A percentile compares a stretch with the other conserved stretches of the same genome.
These are phyloP conservation scores for Jackrogersella minutella DNA, from an alignment of 495 filamentous ascomycete species.

Conservation along the genomic window DNA sequence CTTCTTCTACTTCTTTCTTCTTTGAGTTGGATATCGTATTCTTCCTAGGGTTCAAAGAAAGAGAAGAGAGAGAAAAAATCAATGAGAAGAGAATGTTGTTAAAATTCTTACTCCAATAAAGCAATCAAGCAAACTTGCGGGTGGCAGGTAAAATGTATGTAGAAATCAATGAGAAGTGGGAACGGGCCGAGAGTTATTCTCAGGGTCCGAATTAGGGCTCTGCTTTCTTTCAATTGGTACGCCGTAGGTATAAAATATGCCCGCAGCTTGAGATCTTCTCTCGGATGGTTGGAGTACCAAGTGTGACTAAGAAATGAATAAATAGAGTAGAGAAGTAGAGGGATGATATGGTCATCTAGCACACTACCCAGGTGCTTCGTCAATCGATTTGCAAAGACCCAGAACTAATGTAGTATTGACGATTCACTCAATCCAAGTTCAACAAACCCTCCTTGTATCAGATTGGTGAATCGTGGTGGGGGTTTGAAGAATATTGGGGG, in stretches of 20 bases:
- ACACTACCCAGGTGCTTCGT: not conserved
- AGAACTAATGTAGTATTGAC: no score
- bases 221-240: constrained; percentile 15
- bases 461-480: constrained; percentile 26
- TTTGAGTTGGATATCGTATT: not conserved
- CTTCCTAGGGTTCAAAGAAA: constrained; percentile 5
- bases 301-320: constrained; percentile 31
- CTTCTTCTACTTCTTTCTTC: no score
- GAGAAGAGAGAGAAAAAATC: constrained; percentile 13
- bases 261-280: constrained; percentile 6
- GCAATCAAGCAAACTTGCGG: constrained; percentile 38
- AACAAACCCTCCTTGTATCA: constrained; percentile 5
- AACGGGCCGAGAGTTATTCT: constrained; percentile 33
- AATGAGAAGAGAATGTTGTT: constrained; percentile 3
- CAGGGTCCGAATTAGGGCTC: constrained; percentile 38
- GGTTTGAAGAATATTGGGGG: constrained; percentile 18
- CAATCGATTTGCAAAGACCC: constrained; percentile 14
- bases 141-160: constrained; percentile 19
- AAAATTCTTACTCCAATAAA: constrained; percentile 17
- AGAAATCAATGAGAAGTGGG: constrained; percentile 19
- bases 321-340: constrained; percentile 12
- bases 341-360: constrained; percentile 2
- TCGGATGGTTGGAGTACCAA: constrained; percentile 2
- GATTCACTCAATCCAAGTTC: constrained; percentile 20
- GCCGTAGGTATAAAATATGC: not conserved